Conservation (phyloP, 2,329 filamentous ascomycete genomes). For the Aspergillus puulaauensis region DNA sequence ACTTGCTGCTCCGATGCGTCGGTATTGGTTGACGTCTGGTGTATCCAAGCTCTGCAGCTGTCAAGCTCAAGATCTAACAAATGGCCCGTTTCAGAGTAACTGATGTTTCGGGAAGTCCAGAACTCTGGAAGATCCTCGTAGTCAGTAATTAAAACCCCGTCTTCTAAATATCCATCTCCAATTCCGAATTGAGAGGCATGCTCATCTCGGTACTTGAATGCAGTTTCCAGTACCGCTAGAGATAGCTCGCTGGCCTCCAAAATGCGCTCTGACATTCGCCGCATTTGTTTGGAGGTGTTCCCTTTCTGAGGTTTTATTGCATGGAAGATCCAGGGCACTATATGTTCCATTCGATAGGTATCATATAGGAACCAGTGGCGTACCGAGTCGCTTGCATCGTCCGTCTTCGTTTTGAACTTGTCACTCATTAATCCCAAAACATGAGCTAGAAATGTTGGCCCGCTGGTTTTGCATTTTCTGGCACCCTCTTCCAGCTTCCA, state of each 20-base stretch:
- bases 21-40: slow-evolving; percentile 29
- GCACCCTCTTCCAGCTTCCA: slow-evolving; percentile 79
- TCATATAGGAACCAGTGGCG: slow-evolving; percentile 86
- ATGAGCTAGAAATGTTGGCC: slow-evolving; percentile 70
- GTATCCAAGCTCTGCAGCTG: slow-evolving; percentile 40
- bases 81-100: slow-evolving; percentile 38
- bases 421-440: slow-evolving; percentile 75
- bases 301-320: slow-evolving; percentile 72
- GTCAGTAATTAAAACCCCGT: slow-evolving; percentile 62
- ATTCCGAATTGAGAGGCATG: slow-evolving; percentile 74
- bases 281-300: slow-evolving; percentile 55
- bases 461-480: slow-evolving; percentile 57
- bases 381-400: slow-evolving; percentile 73
- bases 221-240: slow-evolving; percentile 61
- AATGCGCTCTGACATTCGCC: slow-evolving; percentile 46
- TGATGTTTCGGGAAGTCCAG: slow-evolving; percentile 70
- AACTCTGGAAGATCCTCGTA: slow-evolving; percentile 73
- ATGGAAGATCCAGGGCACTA: slow-evolving; percentile 77
- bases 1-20: slow-evolving; percentile 33
- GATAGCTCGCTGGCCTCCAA: slow-evolving; percentile 76
- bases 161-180: slow-evolving; percentile 62
- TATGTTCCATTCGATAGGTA: slow-evolving; percentile 68
- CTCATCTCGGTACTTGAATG: slow-evolving; percentile 68
- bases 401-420: slow-evolving; percentile 68
- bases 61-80: slow-evolving; percentile 43